phyloP scores from a whole-genome alignment of 1,139 yeast genomes.

The Zygoascus hellenicus region DNA sequence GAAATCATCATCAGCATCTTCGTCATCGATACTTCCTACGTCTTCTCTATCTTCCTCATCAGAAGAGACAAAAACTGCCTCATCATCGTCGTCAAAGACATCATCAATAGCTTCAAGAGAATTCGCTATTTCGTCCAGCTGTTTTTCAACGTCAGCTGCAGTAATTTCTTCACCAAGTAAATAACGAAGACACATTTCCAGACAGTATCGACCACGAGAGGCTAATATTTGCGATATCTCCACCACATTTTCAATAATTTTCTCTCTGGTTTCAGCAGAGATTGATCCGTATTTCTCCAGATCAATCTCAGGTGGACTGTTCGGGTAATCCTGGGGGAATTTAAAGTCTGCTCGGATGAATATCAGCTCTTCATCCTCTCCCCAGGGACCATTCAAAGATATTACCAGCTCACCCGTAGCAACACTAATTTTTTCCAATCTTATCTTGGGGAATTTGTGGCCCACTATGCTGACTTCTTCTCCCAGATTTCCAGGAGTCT shows the following conservation, averaged over 20 bases:
- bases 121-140: constrained; percentile 23
- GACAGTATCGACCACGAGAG: constrained; percentile 55
- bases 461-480: constrained; percentile 90
- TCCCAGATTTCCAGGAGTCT: constrained; percentile 66
- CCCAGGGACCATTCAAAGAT: constrained; percentile 76
- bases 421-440: constrained; percentile 82
- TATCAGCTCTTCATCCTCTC: constrained; percentile 49
- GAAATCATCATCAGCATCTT: constrained; percentile 18
- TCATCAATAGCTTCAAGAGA: constrained; percentile 10
- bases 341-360: constrained; percentile 63
- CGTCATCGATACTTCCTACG: constrained; percentile 6
- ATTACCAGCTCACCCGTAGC: constrained; percentile 75
- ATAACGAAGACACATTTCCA: constrained; percentile 74
- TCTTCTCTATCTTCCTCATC: constrained; percentile 16
- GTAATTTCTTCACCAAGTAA: constrained; percentile 72
- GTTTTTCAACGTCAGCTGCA: constrained; percentile 36
- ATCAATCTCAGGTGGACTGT: constrained; percentile 49
- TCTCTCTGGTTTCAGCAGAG: constrained; percentile 41
- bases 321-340: constrained; percentile 73
- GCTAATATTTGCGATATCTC: constrained; percentile 57
- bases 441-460: constrained; percentile 78
- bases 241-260: constrained; percentile 46
- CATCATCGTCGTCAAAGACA: constrained; percentile 10
- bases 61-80: constrained; percentile 8
- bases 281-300: constrained; percentile 78